phyloP scores from a whole-genome alignment of 2,329 filamentous ascomycete genomes.

The Aspergillus udagawae region DNA sequence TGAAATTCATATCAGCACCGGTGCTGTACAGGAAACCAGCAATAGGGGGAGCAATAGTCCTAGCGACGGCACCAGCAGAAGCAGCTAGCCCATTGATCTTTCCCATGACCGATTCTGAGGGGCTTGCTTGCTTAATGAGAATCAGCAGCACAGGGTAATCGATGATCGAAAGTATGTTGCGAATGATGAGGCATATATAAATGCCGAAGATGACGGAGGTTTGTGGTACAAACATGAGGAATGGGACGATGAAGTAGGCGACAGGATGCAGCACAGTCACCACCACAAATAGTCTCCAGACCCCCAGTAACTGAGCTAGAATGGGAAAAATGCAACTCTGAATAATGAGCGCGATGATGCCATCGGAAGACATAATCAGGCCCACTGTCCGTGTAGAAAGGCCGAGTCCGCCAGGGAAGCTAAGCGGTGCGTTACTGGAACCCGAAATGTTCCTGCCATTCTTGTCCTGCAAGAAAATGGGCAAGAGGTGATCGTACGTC shows the following conservation, averaged over 20 bases:
- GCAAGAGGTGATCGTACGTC: slow-evolving; percentile 87
- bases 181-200: slow-evolving; percentile 61
- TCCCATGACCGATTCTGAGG: slow-evolving; percentile 59
- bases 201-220: slow-evolving; percentile 57
- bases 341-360: slow-evolving; percentile 66
- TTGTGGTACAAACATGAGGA: slow-evolving; percentile 57
- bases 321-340: slow-evolving; percentile 68
- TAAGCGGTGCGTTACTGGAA: slow-evolving; percentile 44
- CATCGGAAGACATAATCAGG: slow-evolving; percentile 65
- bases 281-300: slow-evolving; percentile 63
- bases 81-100: slow-evolving; percentile 71
- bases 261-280: slow-evolving; percentile 64
- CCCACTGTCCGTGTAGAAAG: slow-evolving; percentile 64
- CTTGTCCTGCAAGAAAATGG: slow-evolving; percentile 84
- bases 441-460: slow-evolving; percentile 30
- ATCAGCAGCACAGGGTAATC: slow-evolving; percentile 66
- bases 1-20: slow-evolving; percentile 55
- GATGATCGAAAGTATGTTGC: slow-evolving; percentile 66
- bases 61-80: slow-evolving; percentile 65
- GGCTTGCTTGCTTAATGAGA: slow-evolving; percentile 67
- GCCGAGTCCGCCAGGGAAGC: slow-evolving; percentile 62
- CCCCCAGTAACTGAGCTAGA: slow-evolving; percentile 59
- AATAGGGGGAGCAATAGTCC: slow-evolving; percentile 66
- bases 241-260: slow-evolving; percentile 66
- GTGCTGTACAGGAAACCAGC: slow-evolving; percentile 64